Percentiles rank a stretch among this genome's conserved stretches.
Conservation (phyloP, 2,329 filamentous ascomycete genomes). For the Cladorrhinum sp. region DNA sequence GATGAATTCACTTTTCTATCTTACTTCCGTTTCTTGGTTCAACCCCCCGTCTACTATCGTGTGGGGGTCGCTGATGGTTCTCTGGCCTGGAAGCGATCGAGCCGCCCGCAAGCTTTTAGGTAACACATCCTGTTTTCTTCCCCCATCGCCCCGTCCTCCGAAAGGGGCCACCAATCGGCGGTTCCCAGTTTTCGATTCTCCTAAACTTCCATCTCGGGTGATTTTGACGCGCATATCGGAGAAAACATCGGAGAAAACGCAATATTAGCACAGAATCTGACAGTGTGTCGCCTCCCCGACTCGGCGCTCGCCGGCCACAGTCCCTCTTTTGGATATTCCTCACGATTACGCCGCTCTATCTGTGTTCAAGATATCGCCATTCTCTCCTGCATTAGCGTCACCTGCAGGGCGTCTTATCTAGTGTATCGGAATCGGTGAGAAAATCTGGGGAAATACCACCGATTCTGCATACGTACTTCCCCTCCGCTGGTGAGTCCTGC, state of each 20-base stretch:
- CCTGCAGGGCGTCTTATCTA: background rate
- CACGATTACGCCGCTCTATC: background rate
- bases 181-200: too few species aligned
- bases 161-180: too few species aligned
- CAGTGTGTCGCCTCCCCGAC: background rate
- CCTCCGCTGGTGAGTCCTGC: too few species aligned
- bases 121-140: background rate
- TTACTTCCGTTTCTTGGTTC: background rate
- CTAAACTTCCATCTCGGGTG: background rate
- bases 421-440: background rate
- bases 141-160: background rate
- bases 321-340: too few species aligned
- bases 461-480: too few species aligned
- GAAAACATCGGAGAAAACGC: background rate
- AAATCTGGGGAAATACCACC: background rate
- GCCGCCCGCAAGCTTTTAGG: background rate
- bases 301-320: background rate
- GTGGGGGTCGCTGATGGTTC: too few species aligned
- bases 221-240: background rate
- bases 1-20: background rate
- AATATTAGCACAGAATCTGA: background rate
- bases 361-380: background rate
- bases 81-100: too few species aligned
- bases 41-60: too few species aligned
- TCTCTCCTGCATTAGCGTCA: background rate